These are phyloP conservation scores for Neofusicoccum parvum DNA, from an alignment of 2,329 filamentous ascomycete species.

Conservation along the genomic window DNA sequence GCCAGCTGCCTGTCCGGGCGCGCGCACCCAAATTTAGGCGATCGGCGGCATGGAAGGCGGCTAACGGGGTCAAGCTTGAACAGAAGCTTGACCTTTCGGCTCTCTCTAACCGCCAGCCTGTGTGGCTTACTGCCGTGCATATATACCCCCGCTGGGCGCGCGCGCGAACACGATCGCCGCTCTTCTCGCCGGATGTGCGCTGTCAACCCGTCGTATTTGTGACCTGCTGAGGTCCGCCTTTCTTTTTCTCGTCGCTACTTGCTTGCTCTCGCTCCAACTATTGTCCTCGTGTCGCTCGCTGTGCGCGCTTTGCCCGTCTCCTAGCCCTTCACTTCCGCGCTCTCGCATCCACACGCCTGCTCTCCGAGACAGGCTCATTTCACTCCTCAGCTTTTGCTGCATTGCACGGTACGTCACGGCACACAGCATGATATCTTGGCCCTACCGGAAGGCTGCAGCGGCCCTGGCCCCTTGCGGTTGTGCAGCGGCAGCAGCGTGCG, in stretches of 20 bases:
- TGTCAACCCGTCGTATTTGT: not conserved
- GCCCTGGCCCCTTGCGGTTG: not conserved
- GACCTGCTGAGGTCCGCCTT: not conserved
- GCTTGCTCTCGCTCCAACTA: no score
- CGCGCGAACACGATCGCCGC: not conserved
- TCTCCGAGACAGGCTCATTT: not conserved
- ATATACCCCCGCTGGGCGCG: not conserved
- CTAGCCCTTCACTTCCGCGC: not conserved
- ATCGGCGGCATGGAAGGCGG: constrained; percentile 7
- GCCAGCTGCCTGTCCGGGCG: not conserved
- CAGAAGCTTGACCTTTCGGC: not conserved
- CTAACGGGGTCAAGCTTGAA: not conserved
- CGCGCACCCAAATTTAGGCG: not conserved
- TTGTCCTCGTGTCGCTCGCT: not conserved
- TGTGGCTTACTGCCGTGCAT: not conserved
- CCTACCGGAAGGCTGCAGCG: constrained; percentile 12
- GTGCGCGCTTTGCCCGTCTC: not conserved
- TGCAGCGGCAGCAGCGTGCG: not conserved
- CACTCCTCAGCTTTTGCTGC: not conserved
- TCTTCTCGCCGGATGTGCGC: not conserved
- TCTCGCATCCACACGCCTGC: not conserved
- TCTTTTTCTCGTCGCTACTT: not conserved
- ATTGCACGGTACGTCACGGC: not conserved
- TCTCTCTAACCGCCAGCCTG: constrained; percentile 4
- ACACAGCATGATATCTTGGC: not conserved